Conservation (phyloP, 108 stramenopile genomes). For the Skeletonema menzelii region DNA sequence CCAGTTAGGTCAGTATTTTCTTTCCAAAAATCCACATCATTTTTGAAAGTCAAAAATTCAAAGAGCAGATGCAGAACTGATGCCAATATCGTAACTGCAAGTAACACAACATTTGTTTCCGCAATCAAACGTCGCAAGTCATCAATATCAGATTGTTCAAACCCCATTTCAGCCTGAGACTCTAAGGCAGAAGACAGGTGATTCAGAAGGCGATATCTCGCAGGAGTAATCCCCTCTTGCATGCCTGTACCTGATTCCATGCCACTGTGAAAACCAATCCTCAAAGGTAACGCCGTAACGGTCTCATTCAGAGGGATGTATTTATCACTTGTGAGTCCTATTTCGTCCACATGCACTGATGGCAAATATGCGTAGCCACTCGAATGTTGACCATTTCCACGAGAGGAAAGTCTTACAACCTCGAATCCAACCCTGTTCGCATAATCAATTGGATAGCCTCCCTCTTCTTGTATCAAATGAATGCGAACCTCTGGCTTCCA, state of each 20-base stretch:
- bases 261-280: slow-evolving; percentile 80
- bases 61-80: slow-evolving; percentile 91
- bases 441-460: slow-evolving; percentile 67
- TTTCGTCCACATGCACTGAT: slow-evolving; percentile 90
- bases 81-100: slow-evolving; percentile 89
- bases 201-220: slow-evolving; percentile 76
- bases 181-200: slow-evolving; percentile 81
- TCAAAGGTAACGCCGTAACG: slow-evolving; percentile 80
- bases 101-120: slow-evolving; percentile 85
- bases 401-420: slow-evolving; percentile 43
- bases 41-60: slow-evolving; percentile 94
- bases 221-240: slow-evolving; percentile 74
- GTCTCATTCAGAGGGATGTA: slow-evolving; percentile 92
- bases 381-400: slow-evolving; percentile 38
- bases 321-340: slow-evolving; percentile 92
- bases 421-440: slow-evolving; percentile 63
- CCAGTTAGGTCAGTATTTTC: slow-evolving; percentile 90
- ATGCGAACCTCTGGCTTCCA: slow-evolving; percentile 86
- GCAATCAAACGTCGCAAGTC: slow-evolving; percentile 76
- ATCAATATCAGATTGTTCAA: slow-evolving; percentile 93
- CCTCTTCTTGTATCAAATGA: slow-evolving; percentile 74
- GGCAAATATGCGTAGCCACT: slow-evolving; percentile 78
- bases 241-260: slow-evolving; percentile 48
- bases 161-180: slow-evolving; percentile 86
- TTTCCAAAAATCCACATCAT: slow-evolving; percentile 93